Evolutionary conservation across 164 flowering plant species (phyloP), one percentile per base, ranked within the genome.

Genomic region (Aristolochia fimbriata): DNA sequence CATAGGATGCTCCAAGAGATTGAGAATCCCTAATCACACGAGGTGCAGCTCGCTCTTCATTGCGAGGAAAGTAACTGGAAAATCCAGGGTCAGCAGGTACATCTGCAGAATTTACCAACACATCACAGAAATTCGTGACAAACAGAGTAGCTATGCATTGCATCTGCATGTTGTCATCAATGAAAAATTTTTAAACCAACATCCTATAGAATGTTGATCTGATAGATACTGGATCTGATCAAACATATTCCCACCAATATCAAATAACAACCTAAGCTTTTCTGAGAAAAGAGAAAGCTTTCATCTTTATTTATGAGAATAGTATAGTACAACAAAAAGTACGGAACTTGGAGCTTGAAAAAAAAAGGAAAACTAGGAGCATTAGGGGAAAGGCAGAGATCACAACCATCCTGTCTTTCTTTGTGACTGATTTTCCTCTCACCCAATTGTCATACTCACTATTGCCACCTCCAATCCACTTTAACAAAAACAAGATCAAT

Each of bases 1-100:
- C 97, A 73, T 90, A 90, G 6, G 95, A 79, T 61, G 88, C 85
- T n/a, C 77, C 80, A 57, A 87, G 74, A 30, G 87, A 67, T 19
- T 90, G 87, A 57, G 80, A 71, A 61, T 85, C 93, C 74, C 82
- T 81, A 31, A 66, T 30, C 45, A 53, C 69, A 56, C 70, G 91
- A 45, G 70, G 73, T 14, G 72, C 64, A 31, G 70, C 76, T 63
- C 80, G 76, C 43, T 80, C 87, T 13, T 82, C 86, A 57, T 27
- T 27, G 30, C 72, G 86, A 30, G 80, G 55, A 73, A 49, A 78
- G 68, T 78, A 84, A 64, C 72, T 63, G 45, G 83, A 20, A 62
- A 78, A 41, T 2, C 82, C 94, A 62, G 71, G 83, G 50, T 78
- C 78, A 47, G 73, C 57, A 19, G 79, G 70, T 15, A 73, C 54